phyloP scores from a whole-genome alignment of 345 rosid species.

The Pseudoturritis turrita region DNA sequence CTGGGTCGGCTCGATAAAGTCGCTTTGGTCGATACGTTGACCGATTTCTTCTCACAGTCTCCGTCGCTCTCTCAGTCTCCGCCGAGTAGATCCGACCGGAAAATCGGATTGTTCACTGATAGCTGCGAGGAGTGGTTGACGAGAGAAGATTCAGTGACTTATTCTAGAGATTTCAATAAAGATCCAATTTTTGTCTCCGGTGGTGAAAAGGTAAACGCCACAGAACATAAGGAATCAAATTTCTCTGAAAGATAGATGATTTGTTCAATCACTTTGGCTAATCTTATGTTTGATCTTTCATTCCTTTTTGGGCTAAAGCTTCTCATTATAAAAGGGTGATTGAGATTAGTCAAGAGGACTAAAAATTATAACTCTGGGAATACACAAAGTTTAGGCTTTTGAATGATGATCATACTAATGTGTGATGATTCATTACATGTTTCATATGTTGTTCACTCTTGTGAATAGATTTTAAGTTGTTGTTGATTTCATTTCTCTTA shows the following conservation, averaged over 20 bases:
- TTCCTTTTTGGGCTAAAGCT: not conserved
- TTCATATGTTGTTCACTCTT: not conserved
- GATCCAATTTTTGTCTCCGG: conserved; percentile 68
- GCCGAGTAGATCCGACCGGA: conserved; percentile 5
- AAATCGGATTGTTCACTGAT: conserved; percentile 24
- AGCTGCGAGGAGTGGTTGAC: conserved; percentile 79
- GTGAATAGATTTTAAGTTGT: not conserved
- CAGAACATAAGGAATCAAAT: no score
- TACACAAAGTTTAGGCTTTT: not conserved
- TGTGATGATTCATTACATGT: not conserved
- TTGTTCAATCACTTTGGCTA: not conserved
- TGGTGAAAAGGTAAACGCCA: conserved; percentile 40
- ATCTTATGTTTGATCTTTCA: not conserved
- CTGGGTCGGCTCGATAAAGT: conserved; percentile 77
- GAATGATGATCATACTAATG: not conserved
- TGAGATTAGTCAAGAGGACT: not conserved
- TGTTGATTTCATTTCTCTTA: not conserved
- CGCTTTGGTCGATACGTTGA: conserved; percentile 63
- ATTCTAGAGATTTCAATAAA: conserved; percentile 69
- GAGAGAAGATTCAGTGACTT: conserved; percentile 57
- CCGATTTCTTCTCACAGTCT: conserved; percentile 48
- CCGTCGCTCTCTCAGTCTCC: conserved; percentile 7
- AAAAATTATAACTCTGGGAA: not conserved
- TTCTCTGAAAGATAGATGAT: not conserved
- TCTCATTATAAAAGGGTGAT: not conserved